phyloP scores from a whole-genome alignment of 345 rosid species.

The Melaleuca alternifolia region DNA sequence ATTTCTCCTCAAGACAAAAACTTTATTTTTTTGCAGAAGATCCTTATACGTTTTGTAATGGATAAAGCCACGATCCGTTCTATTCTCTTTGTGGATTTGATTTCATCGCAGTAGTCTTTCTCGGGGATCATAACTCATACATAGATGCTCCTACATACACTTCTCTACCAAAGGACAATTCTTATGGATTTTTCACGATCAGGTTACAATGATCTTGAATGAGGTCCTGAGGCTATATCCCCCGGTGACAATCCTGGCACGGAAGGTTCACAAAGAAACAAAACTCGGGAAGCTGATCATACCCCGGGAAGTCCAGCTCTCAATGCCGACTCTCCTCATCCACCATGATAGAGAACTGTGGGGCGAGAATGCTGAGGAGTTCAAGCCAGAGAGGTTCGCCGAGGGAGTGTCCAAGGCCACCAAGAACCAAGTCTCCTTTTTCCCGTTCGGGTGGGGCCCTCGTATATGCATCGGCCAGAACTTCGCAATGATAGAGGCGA shows the following conservation, averaged over 20 bases:
- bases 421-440: not conserved
- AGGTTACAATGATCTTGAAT: constrained; percentile 1
- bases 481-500: constrained; percentile 3
- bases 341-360: not conserved
- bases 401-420: constrained; percentile 6
- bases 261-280: not conserved
- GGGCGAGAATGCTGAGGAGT: constrained; percentile 7
- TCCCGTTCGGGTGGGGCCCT: constrained; percentile 8
- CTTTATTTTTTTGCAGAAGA: no score
- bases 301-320: not conserved
- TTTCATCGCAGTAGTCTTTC: no score
- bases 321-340: constrained; percentile 1
- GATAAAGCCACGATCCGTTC: no score
- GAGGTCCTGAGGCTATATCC: constrained; percentile 8
- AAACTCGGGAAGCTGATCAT: not conserved
- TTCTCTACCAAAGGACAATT: no score
- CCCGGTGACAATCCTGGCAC: not conserved
- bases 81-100: no score
- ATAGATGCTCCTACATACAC: no score
- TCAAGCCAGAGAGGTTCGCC: constrained; percentile 6
- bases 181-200: not conserved
- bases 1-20: no score
- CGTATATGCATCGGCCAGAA: constrained; percentile 7
- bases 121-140: no score
- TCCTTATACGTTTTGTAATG: no score